phyloP scores from a whole-genome alignment of 768 basidiomycete genomes.

The Lentinus brumalis region DNA sequence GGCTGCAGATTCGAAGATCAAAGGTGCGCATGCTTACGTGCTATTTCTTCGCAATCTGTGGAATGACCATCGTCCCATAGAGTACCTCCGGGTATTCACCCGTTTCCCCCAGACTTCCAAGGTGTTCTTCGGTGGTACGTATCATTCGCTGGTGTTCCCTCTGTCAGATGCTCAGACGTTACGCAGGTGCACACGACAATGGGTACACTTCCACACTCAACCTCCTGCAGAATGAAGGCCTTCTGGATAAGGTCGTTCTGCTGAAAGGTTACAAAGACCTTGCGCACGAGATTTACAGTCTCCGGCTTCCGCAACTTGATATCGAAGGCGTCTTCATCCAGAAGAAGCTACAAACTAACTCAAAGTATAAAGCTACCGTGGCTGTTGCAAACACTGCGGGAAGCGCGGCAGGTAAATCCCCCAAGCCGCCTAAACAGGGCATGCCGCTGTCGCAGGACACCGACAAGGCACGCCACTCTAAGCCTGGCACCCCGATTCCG shows the following conservation, averaged over 20 bases:
- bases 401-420: slow-evolving; percentile 4
- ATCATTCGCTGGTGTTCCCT: background rate
- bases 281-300: slow-evolving; percentile 35
- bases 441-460: slow-evolving; percentile 23
- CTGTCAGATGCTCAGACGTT: background rate
- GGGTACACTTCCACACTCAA: slow-evolving; percentile 43
- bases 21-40: slow-evolving; percentile 28
- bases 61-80: slow-evolving; percentile 8
- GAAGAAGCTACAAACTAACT: slow-evolving; percentile 28
- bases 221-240: slow-evolving; percentile 40
- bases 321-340: slow-evolving; percentile 41
- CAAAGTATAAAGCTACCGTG: slow-evolving; percentile 13
- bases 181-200: slow-evolving; percentile 41
- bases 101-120: slow-evolving; percentile 42
- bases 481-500: slow-evolving; percentile 12
- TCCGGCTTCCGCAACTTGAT: slow-evolving; percentile 34
- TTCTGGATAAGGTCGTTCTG: slow-evolving; percentile 39
- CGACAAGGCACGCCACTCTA: slow-evolving; percentile 27
- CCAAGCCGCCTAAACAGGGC: slow-evolving; percentile 5
- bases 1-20: slow-evolving; percentile 44
- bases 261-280: slow-evolving; percentile 42
- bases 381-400: slow-evolving; percentile 1
- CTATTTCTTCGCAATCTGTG: background rate
- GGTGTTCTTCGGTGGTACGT: slow-evolving; percentile 41
- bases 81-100: slow-evolving; percentile 62